phyloP scores from a whole-genome alignment of 345 rosid genomes.

The Iberis pinnata region DNA sequence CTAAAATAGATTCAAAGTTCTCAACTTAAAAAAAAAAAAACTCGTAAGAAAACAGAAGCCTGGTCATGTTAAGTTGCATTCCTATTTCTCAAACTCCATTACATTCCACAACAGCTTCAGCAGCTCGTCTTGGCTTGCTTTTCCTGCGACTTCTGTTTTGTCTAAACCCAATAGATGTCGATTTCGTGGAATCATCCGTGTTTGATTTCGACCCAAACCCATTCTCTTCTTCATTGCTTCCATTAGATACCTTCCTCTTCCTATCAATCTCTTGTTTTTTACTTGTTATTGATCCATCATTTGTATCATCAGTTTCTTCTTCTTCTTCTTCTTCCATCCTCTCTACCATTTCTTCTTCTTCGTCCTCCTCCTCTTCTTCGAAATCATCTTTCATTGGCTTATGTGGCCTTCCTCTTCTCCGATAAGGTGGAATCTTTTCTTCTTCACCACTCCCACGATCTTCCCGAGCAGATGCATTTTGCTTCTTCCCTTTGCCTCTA shows the following conservation, averaged over 20 bases:
- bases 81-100: conserved; percentile 28
- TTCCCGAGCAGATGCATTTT: conserved; percentile 34
- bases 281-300: conserved; percentile 27
- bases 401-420: conserved; percentile 69
- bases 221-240: conserved; percentile 44
- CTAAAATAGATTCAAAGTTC: conserved; percentile 7
- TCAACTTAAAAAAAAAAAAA: neutral
- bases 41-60: conserved; percentile 7
- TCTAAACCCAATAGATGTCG: conserved; percentile 41
- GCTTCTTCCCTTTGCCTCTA: conserved; percentile 72
- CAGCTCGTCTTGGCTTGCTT: conserved; percentile 73
- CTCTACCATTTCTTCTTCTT: conserved; percentile 21
- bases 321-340: conserved; percentile 33
- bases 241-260: conserved; percentile 49
- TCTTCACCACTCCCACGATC: conserved; percentile 58
- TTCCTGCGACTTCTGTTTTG: conserved; percentile 60
- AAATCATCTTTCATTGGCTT: conserved; percentile 45
- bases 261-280: conserved; percentile 43
- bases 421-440: conserved; percentile 44
- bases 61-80: neutral
- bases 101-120: conserved; percentile 73
- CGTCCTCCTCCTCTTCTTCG: conserved; percentile 38
- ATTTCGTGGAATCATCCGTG: conserved; percentile 36
- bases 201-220: conserved; percentile 36
- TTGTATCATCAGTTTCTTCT: conserved; percentile 11